Base-by-base conservation (phyloP, 345 rosid species). In the Bruguiera parviflora region DNA sequence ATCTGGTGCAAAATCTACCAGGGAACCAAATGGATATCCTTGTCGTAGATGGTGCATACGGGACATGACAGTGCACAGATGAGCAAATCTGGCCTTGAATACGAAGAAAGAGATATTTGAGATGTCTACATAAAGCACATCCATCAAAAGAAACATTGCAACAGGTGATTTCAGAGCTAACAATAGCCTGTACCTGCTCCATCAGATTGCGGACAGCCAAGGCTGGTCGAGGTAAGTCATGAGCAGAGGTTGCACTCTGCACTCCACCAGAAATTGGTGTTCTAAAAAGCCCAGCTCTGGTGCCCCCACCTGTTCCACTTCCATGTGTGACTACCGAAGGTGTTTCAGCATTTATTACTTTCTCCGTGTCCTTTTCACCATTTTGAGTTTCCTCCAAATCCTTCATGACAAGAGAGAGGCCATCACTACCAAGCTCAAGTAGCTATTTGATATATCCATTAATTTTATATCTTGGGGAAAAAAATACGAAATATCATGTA, bases 201-300 rank as follows among this genome's bases (percentile, higher is more conserved):
- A 95, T 92, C 72, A 95, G 84, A 80, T 95, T 95, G 64, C 99
- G 92, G 27, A 92, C 99, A 22, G 98, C 98, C 70, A 95, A 83
- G 69, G 99, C 88, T 0, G 99, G 99, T 57, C 80, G 90, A 65
- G 94, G 98, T 74, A 95, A 84, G 58, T 94, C 96, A 78, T 95
- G 99, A 58, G 91, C 98, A 3, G 99, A 92, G 37, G 99, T 92
- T 65, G 98, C 99, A 63, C 89, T 95, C 75, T 92, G 99, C 70
- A 95, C 99, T 68, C 99, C 99, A 74, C 99, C 99, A 8, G 99
- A 92, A 71, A 92, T 95, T 8, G 99, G 99, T 13, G 99, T 95
- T 75, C 99, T 84, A 76, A 92, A 95, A 69, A 92, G 97, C 47
- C 97, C 97, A 57, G 97, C 85, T 71, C 98, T 83, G 18, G 85